phyloP scores from a whole-genome alignment of 2,329 filamentous ascomycete species.

The Aureobasidium sp. region DNA sequence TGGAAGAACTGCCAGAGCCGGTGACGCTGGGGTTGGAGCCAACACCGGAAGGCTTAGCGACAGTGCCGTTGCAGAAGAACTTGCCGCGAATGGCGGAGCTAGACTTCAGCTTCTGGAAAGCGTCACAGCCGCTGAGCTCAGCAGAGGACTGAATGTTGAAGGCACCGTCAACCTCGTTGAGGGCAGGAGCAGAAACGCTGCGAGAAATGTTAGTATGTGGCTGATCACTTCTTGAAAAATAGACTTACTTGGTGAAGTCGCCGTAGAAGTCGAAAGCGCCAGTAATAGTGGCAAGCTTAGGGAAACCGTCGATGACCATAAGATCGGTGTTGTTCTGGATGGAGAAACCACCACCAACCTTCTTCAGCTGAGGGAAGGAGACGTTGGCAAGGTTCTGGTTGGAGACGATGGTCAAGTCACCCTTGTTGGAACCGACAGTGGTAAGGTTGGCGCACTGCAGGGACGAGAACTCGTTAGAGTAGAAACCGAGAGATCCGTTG shows the following conservation, averaged over 20 bases:
- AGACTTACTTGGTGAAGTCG: conserved; percentile 70
- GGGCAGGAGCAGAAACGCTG: conserved; percentile 62
- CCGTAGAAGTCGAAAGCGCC: conserved; percentile 83
- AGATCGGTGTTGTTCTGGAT: conserved; percentile 87
- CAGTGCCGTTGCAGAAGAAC: conserved; percentile 35
- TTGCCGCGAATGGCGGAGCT: conserved; percentile 38
- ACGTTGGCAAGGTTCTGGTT: conserved; percentile 62
- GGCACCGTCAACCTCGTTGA: conserved; percentile 40
- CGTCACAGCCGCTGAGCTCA: conserved; percentile 36
- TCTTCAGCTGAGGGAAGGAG: conserved; percentile 60
- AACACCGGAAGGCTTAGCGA: conserved; percentile 31
- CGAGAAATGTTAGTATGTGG: conserved; percentile 25
- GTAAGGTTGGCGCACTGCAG: conserved; percentile 66
- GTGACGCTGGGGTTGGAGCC: conserved; percentile 31
- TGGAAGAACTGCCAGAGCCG: conserved; percentile 22
- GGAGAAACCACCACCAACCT: conserved; percentile 70
- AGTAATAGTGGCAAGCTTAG: conserved; percentile 58
- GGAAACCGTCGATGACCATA: conserved; percentile 57
- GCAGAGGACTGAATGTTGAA: conserved; percentile 44
- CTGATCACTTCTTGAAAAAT: too few species aligned
- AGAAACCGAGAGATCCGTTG: conserved; percentile 76
- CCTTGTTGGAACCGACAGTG: conserved; percentile 44
- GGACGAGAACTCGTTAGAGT: conserved; percentile 63
- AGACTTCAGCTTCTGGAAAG: conserved; percentile 35
- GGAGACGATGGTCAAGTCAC: conserved; percentile 50